Evolutionary conservation across 116 monocot genomes (phyloP).

Genomic region (Trichopus zeylanicus): DNA sequence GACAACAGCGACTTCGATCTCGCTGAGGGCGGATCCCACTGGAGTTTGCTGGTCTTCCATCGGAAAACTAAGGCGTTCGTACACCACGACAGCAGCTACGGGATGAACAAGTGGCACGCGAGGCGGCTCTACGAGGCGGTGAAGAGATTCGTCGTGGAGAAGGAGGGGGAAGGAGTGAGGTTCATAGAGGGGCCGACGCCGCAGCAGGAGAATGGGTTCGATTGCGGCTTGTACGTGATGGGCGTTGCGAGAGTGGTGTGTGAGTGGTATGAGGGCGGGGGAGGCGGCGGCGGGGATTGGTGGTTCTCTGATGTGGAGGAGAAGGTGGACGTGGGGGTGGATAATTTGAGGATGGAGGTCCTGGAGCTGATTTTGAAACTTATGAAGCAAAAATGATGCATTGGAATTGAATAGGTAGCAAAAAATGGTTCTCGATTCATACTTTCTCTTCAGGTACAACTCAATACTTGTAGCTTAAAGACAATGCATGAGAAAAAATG

Average conservation of each 20-base stretch:
- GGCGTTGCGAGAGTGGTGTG: slow-evolving; percentile 28
- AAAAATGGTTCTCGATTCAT: no score
- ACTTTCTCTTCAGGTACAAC: no score
- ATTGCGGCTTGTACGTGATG: slow-evolving; percentile 56
- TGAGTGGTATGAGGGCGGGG: slow-evolving; percentile 26
- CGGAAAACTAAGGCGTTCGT: slow-evolving; percentile 18
- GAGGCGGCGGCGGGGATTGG: not conserved
- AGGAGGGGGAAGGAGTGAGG: not conserved
- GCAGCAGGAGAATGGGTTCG: slow-evolving; percentile 40
- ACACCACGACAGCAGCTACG: slow-evolving; percentile 48
- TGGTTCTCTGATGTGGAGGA: slow-evolving; percentile 32
- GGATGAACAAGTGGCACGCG: slow-evolving; percentile 23
- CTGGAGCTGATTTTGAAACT: slow-evolving; percentile 24
- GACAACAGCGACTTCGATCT: slow-evolving; percentile 37
- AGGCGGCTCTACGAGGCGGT: slow-evolving; percentile 19
- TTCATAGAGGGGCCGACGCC: slow-evolving; percentile 42
- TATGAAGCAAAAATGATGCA: slow-evolving; percentile 17
- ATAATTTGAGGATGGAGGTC: slow-evolving; percentile 20
- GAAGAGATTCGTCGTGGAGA: slow-evolving; percentile 10
- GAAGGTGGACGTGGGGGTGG: slow-evolving; percentile 13
- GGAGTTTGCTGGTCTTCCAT: slow-evolving; percentile 46
- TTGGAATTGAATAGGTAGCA: no score
- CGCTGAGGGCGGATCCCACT: slow-evolving; percentile 50
- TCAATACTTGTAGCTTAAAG: no score
- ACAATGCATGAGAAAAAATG: no score